These are phyloP conservation scores for Alternaria sp. DNA, from an alignment of 2,329 filamentous ascomycete genomes.

Conservation along the genomic window DNA sequence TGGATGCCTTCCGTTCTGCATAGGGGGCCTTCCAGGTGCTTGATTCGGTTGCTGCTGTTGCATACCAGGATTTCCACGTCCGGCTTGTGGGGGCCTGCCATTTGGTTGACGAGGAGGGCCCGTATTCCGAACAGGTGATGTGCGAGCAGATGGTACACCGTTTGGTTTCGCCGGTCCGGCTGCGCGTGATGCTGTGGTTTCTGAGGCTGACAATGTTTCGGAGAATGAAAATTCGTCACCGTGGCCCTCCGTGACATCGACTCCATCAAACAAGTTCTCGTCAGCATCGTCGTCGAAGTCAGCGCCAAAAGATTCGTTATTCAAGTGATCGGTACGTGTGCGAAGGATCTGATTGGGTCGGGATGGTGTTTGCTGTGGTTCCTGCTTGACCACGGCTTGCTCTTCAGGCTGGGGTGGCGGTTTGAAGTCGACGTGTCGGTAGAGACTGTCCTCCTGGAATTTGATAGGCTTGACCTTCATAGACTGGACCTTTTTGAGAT, in stretches of 20 bases:
- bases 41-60: conserved; percentile 40
- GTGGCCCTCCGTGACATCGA: conserved; percentile 68
- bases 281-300: conserved; percentile 65
- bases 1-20: conserved; percentile 39
- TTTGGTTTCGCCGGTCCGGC: conserved; percentile 25
- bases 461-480: conserved; percentile 80
- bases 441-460: conserved; percentile 80
- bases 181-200: conserved; percentile 22
- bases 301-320: conserved; percentile 44
- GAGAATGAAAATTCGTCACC: conserved; percentile 56
- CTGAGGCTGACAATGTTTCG: conserved; percentile 32
- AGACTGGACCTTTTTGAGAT: conserved; percentile 87
- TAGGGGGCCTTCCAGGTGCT: conserved; percentile 28
- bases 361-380: conserved; percentile 34
- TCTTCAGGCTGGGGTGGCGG: conserved; percentile 53
- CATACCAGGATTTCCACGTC: conserved; percentile 30
- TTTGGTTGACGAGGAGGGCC: conserved; percentile 32
- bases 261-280: conserved; percentile 66
- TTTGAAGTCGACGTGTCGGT: conserved; percentile 79
- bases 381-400: conserved; percentile 38
- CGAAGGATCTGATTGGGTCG: conserved; percentile 35
- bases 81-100: conserved; percentile 31
- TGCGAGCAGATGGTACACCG: conserved; percentile 28
- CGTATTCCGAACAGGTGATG: conserved; percentile 31
- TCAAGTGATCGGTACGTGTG: conserved; percentile 45